phyloP scores from a whole-genome alignment of 192 early-diverging fungal genomes.

The Linnemannia hyalina region DNA sequence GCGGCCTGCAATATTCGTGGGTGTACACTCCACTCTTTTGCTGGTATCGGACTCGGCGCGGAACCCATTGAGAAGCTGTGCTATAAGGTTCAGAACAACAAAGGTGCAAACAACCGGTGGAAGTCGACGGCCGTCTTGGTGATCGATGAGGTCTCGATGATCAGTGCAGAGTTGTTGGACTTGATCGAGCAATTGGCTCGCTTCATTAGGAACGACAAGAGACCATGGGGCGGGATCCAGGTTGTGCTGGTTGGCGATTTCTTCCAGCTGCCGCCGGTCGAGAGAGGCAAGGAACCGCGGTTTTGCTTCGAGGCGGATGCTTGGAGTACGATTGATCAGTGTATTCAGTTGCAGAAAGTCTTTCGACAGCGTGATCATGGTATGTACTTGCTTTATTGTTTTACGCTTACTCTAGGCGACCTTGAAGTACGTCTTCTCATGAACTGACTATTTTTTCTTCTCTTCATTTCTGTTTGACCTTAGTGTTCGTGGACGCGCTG shows the following conservation, averaged over 20 bases:
- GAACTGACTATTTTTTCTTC: not conserved
- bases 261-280: conserved; percentile 85
- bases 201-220: conserved; percentile 22
- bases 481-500: conserved; percentile 79
- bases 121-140: conserved; percentile 70
- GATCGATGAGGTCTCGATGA: conserved; percentile 87
- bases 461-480: not conserved
- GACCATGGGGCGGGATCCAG: conserved; percentile 85
- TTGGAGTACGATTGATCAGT: conserved; percentile 69
- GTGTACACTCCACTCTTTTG: conserved; percentile 69
- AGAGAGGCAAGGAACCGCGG: conserved; percentile 47
- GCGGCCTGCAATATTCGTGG: conserved; percentile 73
- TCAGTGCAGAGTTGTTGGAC: conserved; percentile 78
- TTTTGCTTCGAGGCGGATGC: conserved; percentile 74
- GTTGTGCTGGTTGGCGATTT: conserved; percentile 79
- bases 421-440: no score
- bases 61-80: conserved; percentile 29
- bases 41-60: conserved; percentile 75
- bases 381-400: conserved; percentile 18
- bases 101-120: conserved; percentile 69
- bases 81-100: conserved; percentile 24
- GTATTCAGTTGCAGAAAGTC: conserved; percentile 77
- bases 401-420: not conserved
- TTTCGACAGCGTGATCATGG: conserved; percentile 85
- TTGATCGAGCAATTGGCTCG: conserved; percentile 77